These are phyloP conservation scores for Vicia sativa DNA, from an alignment of 306 rosid species.

Conservation along the genomic window DNA sequence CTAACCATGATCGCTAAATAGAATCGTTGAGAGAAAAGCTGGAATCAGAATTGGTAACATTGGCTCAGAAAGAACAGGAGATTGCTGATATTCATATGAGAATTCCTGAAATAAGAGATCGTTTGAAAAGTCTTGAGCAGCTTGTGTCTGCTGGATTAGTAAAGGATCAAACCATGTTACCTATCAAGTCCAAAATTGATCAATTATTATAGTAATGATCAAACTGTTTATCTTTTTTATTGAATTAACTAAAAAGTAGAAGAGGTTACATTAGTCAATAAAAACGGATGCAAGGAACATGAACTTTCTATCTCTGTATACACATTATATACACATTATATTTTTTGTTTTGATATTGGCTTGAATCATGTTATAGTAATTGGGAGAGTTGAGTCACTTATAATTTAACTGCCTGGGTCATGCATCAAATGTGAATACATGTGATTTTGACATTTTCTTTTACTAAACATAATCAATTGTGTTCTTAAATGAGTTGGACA, in stretches of 20 bases:
- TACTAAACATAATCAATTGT: too few relatives aligned
- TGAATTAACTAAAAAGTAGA: too few relatives aligned
- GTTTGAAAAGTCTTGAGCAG: constrained; percentile 63
- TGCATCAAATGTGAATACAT: too few relatives aligned
- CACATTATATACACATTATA: too few relatives aligned
- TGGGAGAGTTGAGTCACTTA: too few relatives aligned
- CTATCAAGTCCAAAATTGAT: constrained; percentile 59
- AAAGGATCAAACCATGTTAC: constrained; percentile 34
- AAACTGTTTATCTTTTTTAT: background rate
- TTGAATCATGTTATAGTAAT: too few relatives aligned
- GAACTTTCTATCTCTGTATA: too few relatives aligned
- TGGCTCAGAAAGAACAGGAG: constrained; percentile 69
- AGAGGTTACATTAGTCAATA: background rate
- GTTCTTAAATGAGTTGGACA: too few relatives aligned
- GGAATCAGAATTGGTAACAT: constrained; percentile 51
- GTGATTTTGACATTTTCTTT: too few relatives aligned
- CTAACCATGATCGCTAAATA: constrained; percentile 48
- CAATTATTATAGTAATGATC: constrained; percentile 45
- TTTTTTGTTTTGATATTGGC: too few relatives aligned
- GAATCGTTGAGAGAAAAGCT: constrained; percentile 59
- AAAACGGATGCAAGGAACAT: background rate
- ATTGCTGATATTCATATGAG: constrained; percentile 47
- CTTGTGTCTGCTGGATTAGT: constrained; percentile 49
- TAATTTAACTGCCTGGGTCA: too few relatives aligned
- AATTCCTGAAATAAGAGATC: constrained; percentile 57